phyloP scores from a whole-genome alignment of 257 asterid genomes.

The Solanum lignicaule region DNA sequence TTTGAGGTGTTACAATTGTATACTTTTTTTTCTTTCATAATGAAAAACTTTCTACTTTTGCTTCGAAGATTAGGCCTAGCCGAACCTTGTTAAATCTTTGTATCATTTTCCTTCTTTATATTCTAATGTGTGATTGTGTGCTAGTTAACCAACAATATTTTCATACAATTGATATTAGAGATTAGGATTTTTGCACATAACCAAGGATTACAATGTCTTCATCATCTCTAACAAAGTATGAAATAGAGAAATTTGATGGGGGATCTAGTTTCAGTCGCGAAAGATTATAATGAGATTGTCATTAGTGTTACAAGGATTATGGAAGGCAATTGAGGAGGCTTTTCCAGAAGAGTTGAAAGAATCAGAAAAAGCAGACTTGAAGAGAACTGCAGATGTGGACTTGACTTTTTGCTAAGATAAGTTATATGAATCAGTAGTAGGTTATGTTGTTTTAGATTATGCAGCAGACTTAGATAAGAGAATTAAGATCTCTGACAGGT shows the following conservation, averaged over 20 bases:
- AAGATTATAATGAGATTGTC: neutral
- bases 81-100: neutral
- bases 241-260: too few relatives aligned
- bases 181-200: neutral
- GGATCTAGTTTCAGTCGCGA: neutral
- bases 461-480: neutral
- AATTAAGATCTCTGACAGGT: neutral
- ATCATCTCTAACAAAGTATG: neutral
- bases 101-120: too few relatives aligned
- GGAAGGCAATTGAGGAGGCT: neutral
- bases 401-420: neutral
- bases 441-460: neutral
- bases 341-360: neutral
- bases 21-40: neutral
- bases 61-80: too few relatives aligned
- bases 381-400: neutral
- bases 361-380: neutral
- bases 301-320: neutral
- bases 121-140: neutral
- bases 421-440: neutral
- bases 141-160: neutral
- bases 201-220: neutral
- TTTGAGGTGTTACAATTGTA: too few relatives aligned
- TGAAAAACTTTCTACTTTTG: neutral
- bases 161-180: neutral